A percentile compares a stretch with the other conserved stretches of the same genome.
Conservation (phyloP, 805 yeast genomes). For the Candida patagonica region DNA sequence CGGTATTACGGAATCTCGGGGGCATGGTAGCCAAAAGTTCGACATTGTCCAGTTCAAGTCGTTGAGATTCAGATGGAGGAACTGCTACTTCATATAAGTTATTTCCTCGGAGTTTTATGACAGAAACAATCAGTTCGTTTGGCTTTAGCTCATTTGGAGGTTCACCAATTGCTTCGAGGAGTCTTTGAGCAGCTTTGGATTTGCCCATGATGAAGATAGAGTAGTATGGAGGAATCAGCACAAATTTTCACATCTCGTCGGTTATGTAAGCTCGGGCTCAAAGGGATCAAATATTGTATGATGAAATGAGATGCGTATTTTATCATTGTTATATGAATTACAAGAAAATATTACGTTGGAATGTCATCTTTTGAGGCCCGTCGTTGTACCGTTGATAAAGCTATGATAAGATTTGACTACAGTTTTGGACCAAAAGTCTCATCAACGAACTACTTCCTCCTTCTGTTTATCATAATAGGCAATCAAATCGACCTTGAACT, state of each 20-base stretch:
- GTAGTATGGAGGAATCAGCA: too few relatives aligned
- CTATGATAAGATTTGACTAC: not conserved
- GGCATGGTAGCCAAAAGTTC: conserved; percentile 25
- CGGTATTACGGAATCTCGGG: conserved; percentile 27
- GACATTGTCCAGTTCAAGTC: conserved; percentile 2
- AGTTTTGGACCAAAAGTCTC: too few relatives aligned
- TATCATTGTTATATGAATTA: not conserved
- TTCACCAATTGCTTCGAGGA: conserved; percentile 18
- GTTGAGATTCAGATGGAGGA: conserved; percentile 14
- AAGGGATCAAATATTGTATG: too few relatives aligned
- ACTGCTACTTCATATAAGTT: conserved; percentile 25
- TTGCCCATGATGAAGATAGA: not conserved
- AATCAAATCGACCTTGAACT: conserved; percentile 70
- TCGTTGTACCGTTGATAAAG: not conserved
- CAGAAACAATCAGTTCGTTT: conserved; percentile 25
- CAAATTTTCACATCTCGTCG: too few relatives aligned
- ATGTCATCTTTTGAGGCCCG: not conserved
- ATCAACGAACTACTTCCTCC: conserved; percentile 34
- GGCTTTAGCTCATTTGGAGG: conserved; percentile 23
- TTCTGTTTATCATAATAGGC: conserved; percentile 61
- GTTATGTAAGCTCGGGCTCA: too few relatives aligned
- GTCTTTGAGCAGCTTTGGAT: conserved; percentile 1
- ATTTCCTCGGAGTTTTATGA: conserved; percentile 25
- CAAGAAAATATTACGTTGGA: not conserved
- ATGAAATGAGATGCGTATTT: not conserved